Base-by-base conservation (phyloP, 163 green algal genomes). In the Prototheca wickerhamii region DNA sequence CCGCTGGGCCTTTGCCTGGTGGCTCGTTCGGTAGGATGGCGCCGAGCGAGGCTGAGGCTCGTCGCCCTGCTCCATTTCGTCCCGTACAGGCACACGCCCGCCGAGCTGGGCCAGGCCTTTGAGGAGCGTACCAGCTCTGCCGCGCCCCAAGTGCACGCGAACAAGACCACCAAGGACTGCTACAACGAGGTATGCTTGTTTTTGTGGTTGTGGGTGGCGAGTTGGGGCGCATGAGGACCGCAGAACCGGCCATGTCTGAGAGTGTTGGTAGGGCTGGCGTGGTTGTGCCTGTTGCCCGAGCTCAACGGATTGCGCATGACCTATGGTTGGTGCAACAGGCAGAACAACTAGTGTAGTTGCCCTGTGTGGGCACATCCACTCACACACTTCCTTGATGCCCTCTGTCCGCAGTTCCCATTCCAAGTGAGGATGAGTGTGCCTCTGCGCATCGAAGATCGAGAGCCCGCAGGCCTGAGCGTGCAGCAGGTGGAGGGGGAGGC, bases 371-470 rank as follows among this genome's bases (percentile, higher is more conserved):
- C 17, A 42, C 37, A 69, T 86, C n/a, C 77, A 70, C 35, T 68
- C 63, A 10, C 64, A 81, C 26, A 86, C 79, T 4, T 56, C 86
- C 3, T 86, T 86, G 35, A 28, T 78, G 23, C 23, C 63, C 5
- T 73, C n/a, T n/a, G n/a, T n/a, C n/a, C n/a, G 62, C 60, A 53
- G 28, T 74, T 74, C 33, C 67, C 67, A 6, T 61, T 61, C 5
- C 42, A 69, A 31, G 64, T 57, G 21, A 53, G 66, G 37, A 25
- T 52, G 30, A 65, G 53, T 18, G 57, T 43, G 4, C 67, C 67
- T 21, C 67, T 74, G 30, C 33, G 20, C 33, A 54, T 74, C 1
- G 43, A 62, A 18, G 67, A 74, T n/a, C 33, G n/a, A 0, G 60
- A 74, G 54, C 67, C 67, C 0, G 67, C 67, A 10, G 67, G 67